Evolutionary conservation across 768 basidiomycete genomes (phyloP).

Genomic region (Pisolithus marmoratus): DNA sequence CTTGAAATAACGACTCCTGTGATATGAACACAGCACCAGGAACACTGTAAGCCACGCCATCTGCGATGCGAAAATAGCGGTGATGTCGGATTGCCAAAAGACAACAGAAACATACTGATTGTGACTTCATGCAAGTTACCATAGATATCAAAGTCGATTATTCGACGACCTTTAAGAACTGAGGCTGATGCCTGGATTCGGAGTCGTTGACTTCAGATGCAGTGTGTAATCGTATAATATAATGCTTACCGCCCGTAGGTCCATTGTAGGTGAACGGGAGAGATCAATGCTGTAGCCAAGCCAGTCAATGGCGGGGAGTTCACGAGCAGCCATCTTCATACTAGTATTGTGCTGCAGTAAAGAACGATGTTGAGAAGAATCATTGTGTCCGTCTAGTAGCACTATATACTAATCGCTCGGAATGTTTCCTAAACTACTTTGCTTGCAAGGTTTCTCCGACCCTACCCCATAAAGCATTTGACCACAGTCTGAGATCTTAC

Average conservation of each 20-base stretch:
- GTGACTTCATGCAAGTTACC: neutral
- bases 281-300: slow-evolving; percentile 8
- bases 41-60: neutral
- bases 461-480: too few species aligned
- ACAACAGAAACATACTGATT: neutral
- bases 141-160: neutral
- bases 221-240: neutral
- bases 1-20: neutral
- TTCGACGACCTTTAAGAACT: neutral
- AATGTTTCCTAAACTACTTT: too few species aligned
- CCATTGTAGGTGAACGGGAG: slow-evolving; percentile 8
- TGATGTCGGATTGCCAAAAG: neutral
- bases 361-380: too few species aligned
- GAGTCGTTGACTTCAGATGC: neutral
- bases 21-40: neutral
- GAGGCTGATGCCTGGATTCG: neutral
- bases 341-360: neutral
- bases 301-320: slow-evolving; percentile 8
- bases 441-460: too few species aligned
- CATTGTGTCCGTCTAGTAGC: too few species aligned
- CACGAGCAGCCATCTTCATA: neutral
- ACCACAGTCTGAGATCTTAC: too few species aligned
- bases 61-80: neutral
- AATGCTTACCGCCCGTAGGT: slow-evolving; percentile 4
- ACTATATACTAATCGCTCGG: too few species aligned